Percentiles rank a stretch among this genome's conserved stretches.
Conservation (phyloP, 805 yeast species). For the Cyberlindnera lachancei region DNA sequence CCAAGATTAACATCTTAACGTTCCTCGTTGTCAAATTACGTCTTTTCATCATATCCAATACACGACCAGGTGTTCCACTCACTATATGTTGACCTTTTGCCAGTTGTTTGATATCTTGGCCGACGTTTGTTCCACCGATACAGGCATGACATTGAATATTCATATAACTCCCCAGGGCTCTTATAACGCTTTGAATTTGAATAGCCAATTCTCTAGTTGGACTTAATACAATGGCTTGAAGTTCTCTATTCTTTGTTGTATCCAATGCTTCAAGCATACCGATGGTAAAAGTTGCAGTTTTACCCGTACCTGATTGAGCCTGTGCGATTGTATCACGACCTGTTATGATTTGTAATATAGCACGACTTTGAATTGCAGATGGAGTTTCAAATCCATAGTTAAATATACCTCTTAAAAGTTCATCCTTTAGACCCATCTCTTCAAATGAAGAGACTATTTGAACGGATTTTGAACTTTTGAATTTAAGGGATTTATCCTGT, state of each 20-base stretch:
- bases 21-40: constrained; percentile 65
- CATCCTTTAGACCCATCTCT: constrained; percentile 68
- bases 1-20: constrained; percentile 82
- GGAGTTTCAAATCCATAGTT: constrained; percentile 95
- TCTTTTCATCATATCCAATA: constrained; percentile 83
- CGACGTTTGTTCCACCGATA: constrained; percentile 86
- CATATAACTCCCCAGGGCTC: constrained; percentile 82
- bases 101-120: constrained; percentile 71
- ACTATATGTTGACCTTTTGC: constrained; percentile 82
- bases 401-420: constrained; percentile 56
- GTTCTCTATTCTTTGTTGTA: constrained; percentile 54
- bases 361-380: constrained; percentile 96
- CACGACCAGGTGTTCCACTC: constrained; percentile 97
- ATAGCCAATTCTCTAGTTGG: constrained; percentile 96
- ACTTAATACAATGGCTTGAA: constrained; percentile 86
- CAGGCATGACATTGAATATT: constrained; percentile 83
- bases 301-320: constrained; percentile 99
- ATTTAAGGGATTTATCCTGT: constrained; percentile 50
- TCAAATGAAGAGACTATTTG: constrained; percentile 58
- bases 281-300: constrained; percentile 96
- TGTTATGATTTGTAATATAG: constrained; percentile 87
- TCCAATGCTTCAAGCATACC: constrained; percentile 87
- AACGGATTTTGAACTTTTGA: constrained; percentile 52
- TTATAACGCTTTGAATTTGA: constrained; percentile 85
- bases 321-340: constrained; percentile 97